A percentile compares a stretch with the other conserved stretches of the same genome.
Conservation (phyloP, 2,329 filamentous ascomycete species). For the Trichocomaceae sp. region DNA sequence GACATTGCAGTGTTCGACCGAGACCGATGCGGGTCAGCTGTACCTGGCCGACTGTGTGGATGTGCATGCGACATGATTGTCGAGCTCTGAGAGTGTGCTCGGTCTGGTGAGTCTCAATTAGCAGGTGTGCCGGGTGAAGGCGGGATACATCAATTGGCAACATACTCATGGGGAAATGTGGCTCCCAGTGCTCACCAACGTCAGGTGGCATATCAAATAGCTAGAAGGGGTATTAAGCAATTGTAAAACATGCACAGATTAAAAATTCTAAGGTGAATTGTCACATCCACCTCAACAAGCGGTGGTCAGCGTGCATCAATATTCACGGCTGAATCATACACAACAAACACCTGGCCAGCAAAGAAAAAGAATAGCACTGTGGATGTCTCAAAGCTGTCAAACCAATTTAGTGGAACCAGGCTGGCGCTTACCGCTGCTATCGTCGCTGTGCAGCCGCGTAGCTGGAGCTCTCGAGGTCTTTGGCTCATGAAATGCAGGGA, state of each 20-base stretch:
- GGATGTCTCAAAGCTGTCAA: neutral
- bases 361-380: neutral
- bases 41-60: constrained; percentile 35
- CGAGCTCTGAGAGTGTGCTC: constrained; percentile 32
- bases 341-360: constrained; percentile 2
- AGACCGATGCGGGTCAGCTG: constrained; percentile 35
- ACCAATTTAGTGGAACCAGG: constrained; percentile 10
- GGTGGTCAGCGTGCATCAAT: constrained; percentile 12
- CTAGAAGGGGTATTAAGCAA: constrained; percentile 11
- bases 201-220: constrained; percentile 26
- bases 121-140: constrained; percentile 8
- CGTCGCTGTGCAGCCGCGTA: constrained; percentile 17
- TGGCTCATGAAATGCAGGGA: constrained; percentile 22
- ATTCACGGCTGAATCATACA: constrained; percentile 6
- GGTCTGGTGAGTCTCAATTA: constrained; percentile 21
- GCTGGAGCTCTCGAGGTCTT: constrained; percentile 14
- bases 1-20: constrained; percentile 38
- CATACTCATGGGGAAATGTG: constrained; percentile 15
- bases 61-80: constrained; percentile 34
- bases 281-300: constrained; percentile 21
- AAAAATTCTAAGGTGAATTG: constrained; percentile 29
- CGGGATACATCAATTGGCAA: constrained; percentile 5
- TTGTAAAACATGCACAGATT: neutral
- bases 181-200: constrained; percentile 24
- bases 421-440: constrained; percentile 15